Percentiles rank a stretch among this genome's conserved stretches.
Conservation (phyloP, 139 green algal species). For the Volvox reticuliferus region DNA sequence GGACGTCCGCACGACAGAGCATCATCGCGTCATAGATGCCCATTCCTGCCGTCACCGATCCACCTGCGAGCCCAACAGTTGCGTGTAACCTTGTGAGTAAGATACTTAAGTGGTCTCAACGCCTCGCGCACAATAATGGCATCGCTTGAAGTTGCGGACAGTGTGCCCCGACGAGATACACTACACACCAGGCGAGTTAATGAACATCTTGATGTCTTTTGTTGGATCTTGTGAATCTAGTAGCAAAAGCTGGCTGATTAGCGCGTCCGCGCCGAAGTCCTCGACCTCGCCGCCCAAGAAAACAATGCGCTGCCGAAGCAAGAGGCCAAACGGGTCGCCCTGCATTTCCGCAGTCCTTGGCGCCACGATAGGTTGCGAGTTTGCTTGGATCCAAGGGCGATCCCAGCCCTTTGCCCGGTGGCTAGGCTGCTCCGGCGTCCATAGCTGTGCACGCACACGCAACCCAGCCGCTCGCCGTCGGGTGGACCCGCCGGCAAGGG, state of each 20-base stretch:
- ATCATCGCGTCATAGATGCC: constrained; percentile 99
- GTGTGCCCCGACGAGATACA: not conserved
- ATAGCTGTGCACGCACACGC: not conserved
- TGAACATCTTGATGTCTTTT: constrained; percentile 99
- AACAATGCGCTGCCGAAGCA: constrained; percentile 95
- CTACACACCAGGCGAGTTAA: constrained; percentile 94
- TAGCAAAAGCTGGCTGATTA: constrained; percentile 98
- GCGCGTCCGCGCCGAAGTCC: constrained; percentile 95
- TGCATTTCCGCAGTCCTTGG: constrained; percentile 82
- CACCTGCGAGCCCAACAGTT: constrained; percentile 64
- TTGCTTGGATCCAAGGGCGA: constrained; percentile 68
- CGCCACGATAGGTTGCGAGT: constrained; percentile 74
- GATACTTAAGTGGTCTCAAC: too few relatives aligned
- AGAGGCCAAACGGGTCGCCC: constrained; percentile 95
- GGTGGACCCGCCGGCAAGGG: not conserved
- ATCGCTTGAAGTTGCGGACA: not conserved
- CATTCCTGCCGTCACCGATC: constrained; percentile 97
- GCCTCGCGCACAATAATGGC: too few relatives aligned
- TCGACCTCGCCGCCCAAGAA: constrained; percentile 97
- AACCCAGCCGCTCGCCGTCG: not conserved
- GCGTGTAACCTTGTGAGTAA: too few relatives aligned
- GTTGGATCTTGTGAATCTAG: constrained; percentile 94
- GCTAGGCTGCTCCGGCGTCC: constrained; percentile 21
- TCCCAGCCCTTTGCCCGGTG: constrained; percentile 58
- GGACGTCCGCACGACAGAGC: constrained; percentile 82